Conservation (phyloP, 2,329 filamentous ascomycete genomes). For the Drechslera avenae region DNA sequence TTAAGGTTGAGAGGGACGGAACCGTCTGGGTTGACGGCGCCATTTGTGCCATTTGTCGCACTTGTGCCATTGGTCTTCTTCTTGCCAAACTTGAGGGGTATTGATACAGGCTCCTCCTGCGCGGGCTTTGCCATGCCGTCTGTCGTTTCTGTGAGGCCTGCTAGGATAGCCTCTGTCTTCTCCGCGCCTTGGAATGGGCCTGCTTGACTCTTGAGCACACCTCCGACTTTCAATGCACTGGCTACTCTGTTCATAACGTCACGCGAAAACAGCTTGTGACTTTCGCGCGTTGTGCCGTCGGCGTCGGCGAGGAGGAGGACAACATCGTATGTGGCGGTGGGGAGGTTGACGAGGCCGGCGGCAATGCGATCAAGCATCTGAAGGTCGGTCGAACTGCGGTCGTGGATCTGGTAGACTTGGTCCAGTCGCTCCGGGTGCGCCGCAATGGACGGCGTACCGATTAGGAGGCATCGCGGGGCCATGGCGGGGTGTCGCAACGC, state of each 20-base stretch:
- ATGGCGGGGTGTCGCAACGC: slow-evolving; percentile 32
- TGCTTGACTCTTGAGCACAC: slow-evolving; percentile 71
- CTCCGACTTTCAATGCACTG: slow-evolving; percentile 72
- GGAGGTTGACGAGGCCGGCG: slow-evolving; percentile 78
- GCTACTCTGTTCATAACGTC: slow-evolving; percentile 72
- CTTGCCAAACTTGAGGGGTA: slow-evolving; percentile 68
- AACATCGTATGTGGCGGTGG: slow-evolving; percentile 77
- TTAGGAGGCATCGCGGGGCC: slow-evolving; percentile 71
- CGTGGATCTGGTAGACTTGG: slow-evolving; percentile 71
- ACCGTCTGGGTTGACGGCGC: slow-evolving; percentile 41
- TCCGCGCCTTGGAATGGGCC: slow-evolving; percentile 62
- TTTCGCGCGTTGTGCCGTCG: slow-evolving; percentile 67
- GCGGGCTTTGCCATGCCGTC: slow-evolving; percentile 77
- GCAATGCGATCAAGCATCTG: slow-evolving; percentile 97
- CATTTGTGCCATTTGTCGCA: slow-evolving; percentile 28
- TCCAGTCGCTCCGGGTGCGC: slow-evolving; percentile 80
- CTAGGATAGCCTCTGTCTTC: slow-evolving; percentile 79
- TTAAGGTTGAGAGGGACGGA: slow-evolving; percentile 47
- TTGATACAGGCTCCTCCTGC: slow-evolving; percentile 60
- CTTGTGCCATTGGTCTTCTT: slow-evolving; percentile 58
- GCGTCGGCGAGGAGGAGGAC: slow-evolving; percentile 83
- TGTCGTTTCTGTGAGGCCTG: slow-evolving; percentile 70
- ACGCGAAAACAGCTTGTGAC: slow-evolving; percentile 67
- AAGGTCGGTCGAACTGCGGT: slow-evolving; percentile 79
- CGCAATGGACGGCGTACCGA: slow-evolving; percentile 89